phyloP scores from a whole-genome alignment of 768 basidiomycete genomes.

The Candolleomyces efflorescens region DNA sequence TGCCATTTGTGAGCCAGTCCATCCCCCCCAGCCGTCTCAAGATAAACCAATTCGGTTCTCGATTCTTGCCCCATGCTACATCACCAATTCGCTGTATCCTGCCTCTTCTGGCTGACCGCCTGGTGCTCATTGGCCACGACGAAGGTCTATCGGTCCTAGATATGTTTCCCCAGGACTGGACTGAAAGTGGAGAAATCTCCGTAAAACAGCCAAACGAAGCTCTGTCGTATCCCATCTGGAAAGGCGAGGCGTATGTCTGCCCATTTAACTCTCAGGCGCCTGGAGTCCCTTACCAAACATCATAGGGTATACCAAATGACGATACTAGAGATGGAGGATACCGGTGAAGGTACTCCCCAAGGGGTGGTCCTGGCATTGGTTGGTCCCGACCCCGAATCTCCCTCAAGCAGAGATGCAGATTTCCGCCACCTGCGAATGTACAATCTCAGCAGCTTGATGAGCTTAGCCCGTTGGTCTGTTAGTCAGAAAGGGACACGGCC shows the following conservation, averaged over 20 bases:
- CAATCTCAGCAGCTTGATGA: conserved; percentile 69
- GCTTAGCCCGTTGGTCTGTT: conserved; percentile 70
- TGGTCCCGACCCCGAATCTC: conserved; percentile 52
- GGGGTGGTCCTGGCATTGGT: conserved; percentile 79
- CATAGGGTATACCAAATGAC: conserved; percentile 74
- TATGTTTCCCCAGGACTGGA: conserved; percentile 75
- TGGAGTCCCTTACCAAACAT: neutral
- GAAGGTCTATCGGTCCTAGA: conserved; percentile 79
- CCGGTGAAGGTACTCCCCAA: conserved; percentile 46
- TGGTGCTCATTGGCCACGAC: conserved; percentile 77
- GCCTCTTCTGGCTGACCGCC: conserved; percentile 57
- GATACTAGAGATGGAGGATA: conserved; percentile 64
- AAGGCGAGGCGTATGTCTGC: conserved; percentile 63
- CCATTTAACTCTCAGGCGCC: neutral
- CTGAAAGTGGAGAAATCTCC: conserved; percentile 40
- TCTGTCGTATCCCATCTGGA: conserved; percentile 62
- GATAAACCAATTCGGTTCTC: conserved; percentile 77
- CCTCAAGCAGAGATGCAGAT: conserved; percentile 48
- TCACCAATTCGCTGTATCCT: conserved; percentile 72
- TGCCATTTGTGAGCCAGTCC: conserved; percentile 44
- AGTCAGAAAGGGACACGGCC: conserved; percentile 64
- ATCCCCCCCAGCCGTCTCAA: conserved; percentile 61
- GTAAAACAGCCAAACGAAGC: conserved; percentile 71
- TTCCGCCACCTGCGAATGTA: conserved; percentile 65
- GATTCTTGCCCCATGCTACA: conserved; percentile 79